Base-by-base conservation (phyloP, 305 asterid species). In the Andrographis paniculata region DNA sequence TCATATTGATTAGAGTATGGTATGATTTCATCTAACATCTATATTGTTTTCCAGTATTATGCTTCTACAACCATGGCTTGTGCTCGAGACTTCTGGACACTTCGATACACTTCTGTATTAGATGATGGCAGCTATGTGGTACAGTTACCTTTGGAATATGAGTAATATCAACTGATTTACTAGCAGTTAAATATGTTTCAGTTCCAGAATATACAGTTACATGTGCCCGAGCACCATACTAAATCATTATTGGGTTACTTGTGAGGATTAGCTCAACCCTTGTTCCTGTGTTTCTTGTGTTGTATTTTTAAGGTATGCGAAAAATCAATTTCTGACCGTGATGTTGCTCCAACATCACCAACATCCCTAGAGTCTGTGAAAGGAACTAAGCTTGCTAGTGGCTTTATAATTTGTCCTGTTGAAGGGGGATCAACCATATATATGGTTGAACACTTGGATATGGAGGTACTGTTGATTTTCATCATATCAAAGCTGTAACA, bases 61-160 rank as follows among this genome's bases (percentile, higher is more conserved):
- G 72, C 77, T 58, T 70, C 72, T 24, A 76, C 77, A 13, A 68
- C 55, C 55, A 36, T 76, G 68, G 74, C 79, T 7, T 60, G 53
- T 55, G 74, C 77, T 54, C 72, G 79, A 53, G 72, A 76, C 63
- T 72, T 76, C 43, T 76, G 79, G 77, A 72, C 70, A 20, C 20
- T 76, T 37, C 66, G 83, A 75, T 71, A 56, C 60, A 55, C 75
- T 66, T 65, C 66, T 14, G 17, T 52, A 18, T 38, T 63, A 43
- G 72, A 60, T 17, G 74, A 76, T 48, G 79, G 77, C 12, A 43
- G 72, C 63, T 47, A 55, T 38, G 66, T 71, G 68, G 82, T 75
- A 70, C 9, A 65, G 42, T 13, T 35, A 20, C 24, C 10, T 33
- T 45, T 38, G 23, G 15, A 18, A 43, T 52, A 28, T n/a, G n/a